phyloP scores from a whole-genome alignment of 768 basidiomycete species.

The Cyclocybe cylindracea region DNA sequence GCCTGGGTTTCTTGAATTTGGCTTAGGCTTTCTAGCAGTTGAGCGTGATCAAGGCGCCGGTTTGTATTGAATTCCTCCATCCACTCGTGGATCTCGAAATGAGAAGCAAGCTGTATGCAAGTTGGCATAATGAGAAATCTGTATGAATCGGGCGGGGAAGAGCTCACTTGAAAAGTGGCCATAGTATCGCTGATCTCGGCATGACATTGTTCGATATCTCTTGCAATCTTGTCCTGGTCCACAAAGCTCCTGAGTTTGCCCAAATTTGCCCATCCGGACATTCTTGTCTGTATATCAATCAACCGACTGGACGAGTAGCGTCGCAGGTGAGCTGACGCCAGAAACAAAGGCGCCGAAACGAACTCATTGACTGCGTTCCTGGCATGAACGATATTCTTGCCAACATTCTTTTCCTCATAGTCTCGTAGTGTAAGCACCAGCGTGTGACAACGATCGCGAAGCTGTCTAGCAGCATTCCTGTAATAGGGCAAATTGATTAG shows the following conservation, averaged over 20 bases:
- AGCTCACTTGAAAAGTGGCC: slow-evolving; percentile 44
- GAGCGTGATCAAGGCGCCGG: slow-evolving; percentile 40
- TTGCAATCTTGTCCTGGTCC: slow-evolving; percentile 43
- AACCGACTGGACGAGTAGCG: slow-evolving; percentile 12
- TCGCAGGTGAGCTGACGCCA: neutral
- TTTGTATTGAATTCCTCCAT: slow-evolving; percentile 42
- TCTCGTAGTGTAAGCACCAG: slow-evolving; percentile 41
- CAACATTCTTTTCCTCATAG: slow-evolving; percentile 30
- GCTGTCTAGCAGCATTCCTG: slow-evolving; percentile 44
- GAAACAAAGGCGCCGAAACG: neutral
- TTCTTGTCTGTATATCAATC: slow-evolving; percentile 34
- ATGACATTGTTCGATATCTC: slow-evolving; percentile 48
- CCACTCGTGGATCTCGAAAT: slow-evolving; percentile 49
- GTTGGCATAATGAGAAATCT: neutral
- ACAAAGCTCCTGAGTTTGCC: slow-evolving; percentile 42
- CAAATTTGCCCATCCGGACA: slow-evolving; percentile 46
- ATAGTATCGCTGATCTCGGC: slow-evolving; percentile 46
- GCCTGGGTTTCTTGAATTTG: slow-evolving; percentile 43
- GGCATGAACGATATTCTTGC: slow-evolving; percentile 30
- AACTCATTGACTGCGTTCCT: slow-evolving; percentile 30
- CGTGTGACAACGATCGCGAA: slow-evolving; percentile 46
- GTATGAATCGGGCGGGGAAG: neutral
- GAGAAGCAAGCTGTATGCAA: slow-evolving; percentile 41
- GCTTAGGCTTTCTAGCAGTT: slow-evolving; percentile 43
- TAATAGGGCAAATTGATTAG: slow-evolving; percentile 1